Evolutionary conservation across 805 yeast genomes (phyloP).

Genomic region (Yamadazyma takamatsuzukensis): DNA sequence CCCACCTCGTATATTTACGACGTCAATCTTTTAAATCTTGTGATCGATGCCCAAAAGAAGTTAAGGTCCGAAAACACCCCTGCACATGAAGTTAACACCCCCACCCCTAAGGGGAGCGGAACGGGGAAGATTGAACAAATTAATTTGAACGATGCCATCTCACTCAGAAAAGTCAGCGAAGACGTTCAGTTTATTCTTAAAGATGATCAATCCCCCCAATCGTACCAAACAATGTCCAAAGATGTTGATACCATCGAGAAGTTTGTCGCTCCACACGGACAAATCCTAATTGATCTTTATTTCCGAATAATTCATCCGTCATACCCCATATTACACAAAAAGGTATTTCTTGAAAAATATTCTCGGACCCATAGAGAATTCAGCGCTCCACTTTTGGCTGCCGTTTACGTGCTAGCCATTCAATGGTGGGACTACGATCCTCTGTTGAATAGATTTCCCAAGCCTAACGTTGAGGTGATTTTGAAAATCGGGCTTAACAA

Average conservation of each 20-base stretch:
- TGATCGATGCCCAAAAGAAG: constrained; percentile 36
- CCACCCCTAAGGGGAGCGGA: constrained; percentile 34
- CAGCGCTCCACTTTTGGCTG: constrained; percentile 85
- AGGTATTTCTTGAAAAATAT: constrained; percentile 88
- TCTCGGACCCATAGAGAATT: constrained; percentile 87
- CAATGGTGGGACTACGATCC: constrained; percentile 96
- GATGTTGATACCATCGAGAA: constrained; percentile 83
- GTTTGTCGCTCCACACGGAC: constrained; percentile 90
- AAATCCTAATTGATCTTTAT: constrained; percentile 70
- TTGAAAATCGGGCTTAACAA: constrained; percentile 54
- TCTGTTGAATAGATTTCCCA: constrained; percentile 65
- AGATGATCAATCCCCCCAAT: constrained; percentile 73
- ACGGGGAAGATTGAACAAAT: constrained; percentile 70
- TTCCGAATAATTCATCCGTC: constrained; percentile 87
- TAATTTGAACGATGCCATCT: constrained; percentile 59
- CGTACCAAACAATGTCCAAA: constrained; percentile 64
- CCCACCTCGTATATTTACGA: constrained; percentile 81
- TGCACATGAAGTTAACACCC: too few species aligned
- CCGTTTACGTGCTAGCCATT: constrained; percentile 82
- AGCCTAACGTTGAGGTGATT: constrained; percentile 63
- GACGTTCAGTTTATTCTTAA: constrained; percentile 72
- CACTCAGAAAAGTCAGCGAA: constrained; percentile 76
- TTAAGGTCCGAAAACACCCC: constrained; percentile 14
- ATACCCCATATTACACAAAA: constrained; percentile 86
- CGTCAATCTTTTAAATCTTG: constrained; percentile 58